Percentiles rank a stretch among this genome's conserved stretches.
Evolutionary conservation across 306 rosid genomes (phyloP).

Genomic region (Delonix regia): DNA sequence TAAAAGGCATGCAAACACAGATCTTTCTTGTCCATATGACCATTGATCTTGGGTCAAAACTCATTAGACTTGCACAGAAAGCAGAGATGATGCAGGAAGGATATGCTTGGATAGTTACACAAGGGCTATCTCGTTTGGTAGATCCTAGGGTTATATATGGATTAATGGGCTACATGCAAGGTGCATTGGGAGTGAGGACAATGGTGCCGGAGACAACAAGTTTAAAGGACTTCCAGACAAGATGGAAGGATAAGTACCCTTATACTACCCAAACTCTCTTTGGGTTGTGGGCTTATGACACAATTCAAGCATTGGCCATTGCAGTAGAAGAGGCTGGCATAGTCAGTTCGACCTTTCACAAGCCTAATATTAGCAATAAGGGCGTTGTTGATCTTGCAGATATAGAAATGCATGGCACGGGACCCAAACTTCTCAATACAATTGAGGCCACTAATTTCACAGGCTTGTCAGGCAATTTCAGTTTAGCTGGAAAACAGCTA

Average conservation of each 20-base stretch:
- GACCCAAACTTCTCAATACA: neutral
- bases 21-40: slow-evolving; percentile 46
- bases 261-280: too few species aligned
- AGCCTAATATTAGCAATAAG: too few species aligned
- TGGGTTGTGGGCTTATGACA: too few species aligned
- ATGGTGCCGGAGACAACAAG: too few species aligned
- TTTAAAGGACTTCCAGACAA: too few species aligned
- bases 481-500: slow-evolving; percentile 33
- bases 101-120: slow-evolving; percentile 34
- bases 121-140: slow-evolving; percentile 32
- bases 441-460: slow-evolving; percentile 13
- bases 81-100: slow-evolving; percentile 39
- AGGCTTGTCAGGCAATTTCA: slow-evolving; percentile 40
- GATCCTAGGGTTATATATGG: neutral
- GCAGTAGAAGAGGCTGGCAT: too few species aligned
- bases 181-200: too few species aligned
- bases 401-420: neutral
- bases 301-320: too few species aligned
- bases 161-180: too few species aligned
- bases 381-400: too few species aligned
- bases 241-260: too few species aligned
- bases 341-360: too few species aligned
- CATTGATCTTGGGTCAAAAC: slow-evolving; percentile 6
- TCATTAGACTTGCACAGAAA: slow-evolving; percentile 36
- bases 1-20: slow-evolving; percentile 12